phyloP scores from a whole-genome alignment of 2,329 filamentous ascomycete genomes.

The Elsinoe necatrix region DNA sequence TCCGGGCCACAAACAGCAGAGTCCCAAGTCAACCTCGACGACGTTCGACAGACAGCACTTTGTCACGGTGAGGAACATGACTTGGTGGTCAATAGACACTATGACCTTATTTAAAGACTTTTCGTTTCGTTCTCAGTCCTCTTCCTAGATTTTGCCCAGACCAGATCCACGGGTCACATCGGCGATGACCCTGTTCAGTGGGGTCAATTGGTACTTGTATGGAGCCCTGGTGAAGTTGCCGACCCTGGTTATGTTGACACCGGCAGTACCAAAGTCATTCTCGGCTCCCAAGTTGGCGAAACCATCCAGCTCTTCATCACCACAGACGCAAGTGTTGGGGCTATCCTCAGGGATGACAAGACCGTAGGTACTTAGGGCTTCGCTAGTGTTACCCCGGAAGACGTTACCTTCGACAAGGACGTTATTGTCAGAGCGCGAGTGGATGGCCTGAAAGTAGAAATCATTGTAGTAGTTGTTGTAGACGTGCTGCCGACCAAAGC shows the following conservation, averaged over 20 bases:
- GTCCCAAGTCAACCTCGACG: neutral
- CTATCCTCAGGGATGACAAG: constrained; percentile 48
- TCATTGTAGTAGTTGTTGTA: constrained; percentile 45
- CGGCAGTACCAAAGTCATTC: constrained; percentile 43
- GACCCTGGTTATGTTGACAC: constrained; percentile 45
- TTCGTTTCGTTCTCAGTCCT: neutral
- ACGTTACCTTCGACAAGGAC: constrained; percentile 44
- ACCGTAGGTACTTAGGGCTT: constrained; percentile 47
- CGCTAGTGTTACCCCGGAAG: constrained; percentile 40
- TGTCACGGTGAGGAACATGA: neutral
- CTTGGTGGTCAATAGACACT: neutral
- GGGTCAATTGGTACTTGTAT: constrained; percentile 44
- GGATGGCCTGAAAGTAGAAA: constrained; percentile 42
- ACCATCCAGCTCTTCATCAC: constrained; percentile 47
- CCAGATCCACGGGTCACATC: constrained; percentile 40
- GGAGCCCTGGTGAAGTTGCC: constrained; percentile 43
- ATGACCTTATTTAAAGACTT: neutral
- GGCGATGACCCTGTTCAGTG: constrained; percentile 35
- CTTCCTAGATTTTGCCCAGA: constrained; percentile 35
- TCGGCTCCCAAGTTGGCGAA: constrained; percentile 47
- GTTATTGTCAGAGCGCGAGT: constrained; percentile 43
- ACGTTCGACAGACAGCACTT: neutral
- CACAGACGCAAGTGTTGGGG: constrained; percentile 46
- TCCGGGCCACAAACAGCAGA: neutral
- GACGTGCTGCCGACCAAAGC: constrained; percentile 44